Evolutionary conservation across 2,329 filamentous ascomycete genomes (phyloP), one percentile per base, ranked within the genome.

Genomic region (Hypoxylon sp.): DNA sequence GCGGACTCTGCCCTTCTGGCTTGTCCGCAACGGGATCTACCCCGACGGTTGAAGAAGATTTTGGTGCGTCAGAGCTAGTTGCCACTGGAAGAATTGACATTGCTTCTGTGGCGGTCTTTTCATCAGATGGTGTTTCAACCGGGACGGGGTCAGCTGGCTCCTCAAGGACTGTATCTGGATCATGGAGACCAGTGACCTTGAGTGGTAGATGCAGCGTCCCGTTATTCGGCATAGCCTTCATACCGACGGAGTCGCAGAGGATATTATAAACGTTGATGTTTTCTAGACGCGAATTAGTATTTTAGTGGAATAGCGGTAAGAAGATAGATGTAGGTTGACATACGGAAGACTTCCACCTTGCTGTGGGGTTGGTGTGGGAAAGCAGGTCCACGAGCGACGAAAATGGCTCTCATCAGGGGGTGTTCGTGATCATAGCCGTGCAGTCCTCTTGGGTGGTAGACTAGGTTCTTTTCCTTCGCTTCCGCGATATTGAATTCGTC

Each of bases 371-470:
- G 81, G 72, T 97, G 94, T 0, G 93, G 92, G 75, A 99, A 99
- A 0, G 95, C 94, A 3, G 96, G 96, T 0, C 96, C 96, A 38
- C 93, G 85, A 1, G 96, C 96, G 50, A 98, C 85, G 73, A 99
- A 99, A 44, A 99, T 96, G 0, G 96, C 95, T 38, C 96, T 85
- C 96, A 99, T 99, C 45, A 99, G 83, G 0, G 95, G 94, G 76
- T 99, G 91, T 73, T 97, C 90, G 73, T 97, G 91, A 76, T 99
- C 96, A 75, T 98, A 99, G 1, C 96, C 96, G 75, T 99, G 96
- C 1, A 99, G 81, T 1, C 96, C 96, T 26, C 86, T 86, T 0
- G 96, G 96, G 70, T 91, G 85, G 74, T 97, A 99, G 0, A 87
- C 82, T 11, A 86, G 77, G 0, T 87, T 88, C 11, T 88, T 87